phyloP scores from a whole-genome alignment of 2,329 filamentous ascomycete species.

The Hypoxylon sp. region DNA sequence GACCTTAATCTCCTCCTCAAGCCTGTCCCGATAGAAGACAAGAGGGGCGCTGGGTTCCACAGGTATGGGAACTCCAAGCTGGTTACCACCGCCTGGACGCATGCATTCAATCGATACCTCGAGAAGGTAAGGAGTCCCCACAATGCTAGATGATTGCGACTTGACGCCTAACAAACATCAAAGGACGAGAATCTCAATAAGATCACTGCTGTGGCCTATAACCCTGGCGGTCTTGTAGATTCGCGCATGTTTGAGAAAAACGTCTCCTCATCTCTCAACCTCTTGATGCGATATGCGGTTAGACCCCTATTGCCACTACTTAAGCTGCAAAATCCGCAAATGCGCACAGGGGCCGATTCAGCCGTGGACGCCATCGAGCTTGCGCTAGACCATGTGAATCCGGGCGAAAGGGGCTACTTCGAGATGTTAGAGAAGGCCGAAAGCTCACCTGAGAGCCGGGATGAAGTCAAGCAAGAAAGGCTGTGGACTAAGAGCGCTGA shows the following conservation, averaged over 20 bases:
- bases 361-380: conserved; percentile 48
- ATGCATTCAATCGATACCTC: conserved; percentile 56
- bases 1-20: conserved; percentile 57
- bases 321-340: conserved; percentile 52
- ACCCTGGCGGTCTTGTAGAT: conserved; percentile 55
- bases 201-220: conserved; percentile 51
- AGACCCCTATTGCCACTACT: conserved; percentile 49
- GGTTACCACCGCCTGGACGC: conserved; percentile 56
- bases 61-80: conserved; percentile 60
- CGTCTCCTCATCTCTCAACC: conserved; percentile 49
- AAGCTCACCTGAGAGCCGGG: conserved; percentile 42
- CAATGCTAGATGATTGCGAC: not conserved
- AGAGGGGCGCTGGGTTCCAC: conserved; percentile 58
- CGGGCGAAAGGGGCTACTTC: conserved; percentile 55
- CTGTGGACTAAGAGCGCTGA: conserved; percentile 46
- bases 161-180: not conserved
- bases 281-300: conserved; percentile 50
- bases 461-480: conserved; percentile 44
- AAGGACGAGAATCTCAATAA: conserved; percentile 49
- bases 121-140: conserved; percentile 36
- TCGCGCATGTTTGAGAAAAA: conserved; percentile 57
- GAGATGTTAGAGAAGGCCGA: conserved; percentile 39
- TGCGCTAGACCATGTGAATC: conserved; percentile 46
- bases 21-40: conserved; percentile 50
- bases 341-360: conserved; percentile 53